Conservation (phyloP, 2,329 filamentous ascomycete genomes). For the Diaporthe velutina region DNA sequence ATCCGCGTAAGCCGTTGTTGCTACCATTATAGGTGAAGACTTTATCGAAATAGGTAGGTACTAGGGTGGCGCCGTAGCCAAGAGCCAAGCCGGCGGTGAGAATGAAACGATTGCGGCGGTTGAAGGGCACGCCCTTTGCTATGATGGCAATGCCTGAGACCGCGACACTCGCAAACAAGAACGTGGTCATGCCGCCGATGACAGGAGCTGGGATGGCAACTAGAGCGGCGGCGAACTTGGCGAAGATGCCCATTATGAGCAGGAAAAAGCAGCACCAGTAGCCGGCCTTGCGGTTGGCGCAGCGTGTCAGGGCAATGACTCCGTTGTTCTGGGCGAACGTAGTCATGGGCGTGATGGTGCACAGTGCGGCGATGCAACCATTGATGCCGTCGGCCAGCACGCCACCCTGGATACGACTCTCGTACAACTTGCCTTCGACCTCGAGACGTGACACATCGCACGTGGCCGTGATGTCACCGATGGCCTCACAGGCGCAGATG, state of each 20-base stretch:
- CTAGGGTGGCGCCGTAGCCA: slow-evolving; percentile 78
- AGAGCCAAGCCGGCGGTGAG: slow-evolving; percentile 80
- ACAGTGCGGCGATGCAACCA: slow-evolving; percentile 80
- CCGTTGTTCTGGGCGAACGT: slow-evolving; percentile 89
- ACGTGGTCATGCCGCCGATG: slow-evolving; percentile 81
- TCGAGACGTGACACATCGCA: slow-evolving; percentile 84
- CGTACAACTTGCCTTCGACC: slow-evolving; percentile 78
- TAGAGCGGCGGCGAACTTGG: slow-evolving; percentile 85
- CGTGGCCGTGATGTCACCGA: slow-evolving; percentile 84
- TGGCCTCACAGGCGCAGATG: slow-evolving; percentile 82
- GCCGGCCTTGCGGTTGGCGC: slow-evolving; percentile 84
- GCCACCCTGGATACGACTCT: slow-evolving; percentile 83
- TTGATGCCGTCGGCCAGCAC: slow-evolving; percentile 84
- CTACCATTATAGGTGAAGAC: slow-evolving; percentile 80
- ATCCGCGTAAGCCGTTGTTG: slow-evolving; percentile 77
- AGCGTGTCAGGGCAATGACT: slow-evolving; percentile 84
- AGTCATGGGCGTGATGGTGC: slow-evolving; percentile 84
- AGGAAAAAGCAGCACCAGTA: slow-evolving; percentile 84
- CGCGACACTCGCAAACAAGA: slow-evolving; percentile 82
- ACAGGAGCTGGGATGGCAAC: slow-evolving; percentile 79
- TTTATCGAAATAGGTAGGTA: slow-evolving; percentile 75
- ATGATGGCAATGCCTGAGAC: slow-evolving; percentile 85
- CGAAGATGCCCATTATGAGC: slow-evolving; percentile 83
- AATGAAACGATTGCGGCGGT: slow-evolving; percentile 85
- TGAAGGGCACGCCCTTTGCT: slow-evolving; percentile 76